Conservation (phyloP, 75 land plant species). For the Azolla pinnata region DNA sequence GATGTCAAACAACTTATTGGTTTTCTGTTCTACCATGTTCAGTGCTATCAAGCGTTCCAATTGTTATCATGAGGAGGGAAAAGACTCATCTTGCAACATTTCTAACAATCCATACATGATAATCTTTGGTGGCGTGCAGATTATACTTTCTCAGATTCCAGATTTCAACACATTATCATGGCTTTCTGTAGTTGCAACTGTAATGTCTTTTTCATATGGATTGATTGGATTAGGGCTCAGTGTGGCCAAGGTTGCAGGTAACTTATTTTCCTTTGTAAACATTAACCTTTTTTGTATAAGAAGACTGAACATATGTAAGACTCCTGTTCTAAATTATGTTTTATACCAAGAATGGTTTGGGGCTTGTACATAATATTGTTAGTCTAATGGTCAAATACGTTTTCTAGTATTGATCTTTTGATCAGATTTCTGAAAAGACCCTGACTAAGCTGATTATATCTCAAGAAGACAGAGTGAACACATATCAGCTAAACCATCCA, state of each 20-base stretch:
- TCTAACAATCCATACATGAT: conserved; percentile 15
- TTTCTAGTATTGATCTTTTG: background rate
- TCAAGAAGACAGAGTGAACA: too few species aligned
- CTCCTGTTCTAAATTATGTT: too few species aligned
- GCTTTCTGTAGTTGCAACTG: conserved; percentile 18
- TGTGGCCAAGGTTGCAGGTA: conserved; percentile 2
- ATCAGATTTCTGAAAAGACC: background rate
- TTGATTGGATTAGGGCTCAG: conserved; percentile 12
- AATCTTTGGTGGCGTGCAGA: conserved; percentile 11
- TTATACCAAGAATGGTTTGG: too few species aligned
- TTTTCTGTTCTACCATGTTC: background rate
- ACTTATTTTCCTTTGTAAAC: background rate
- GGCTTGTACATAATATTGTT: too few species aligned
- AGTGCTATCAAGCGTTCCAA: conserved; percentile 14
- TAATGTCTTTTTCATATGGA: conserved; percentile 17
- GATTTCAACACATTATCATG: conserved; percentile 10
- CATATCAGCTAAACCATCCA: too few species aligned
- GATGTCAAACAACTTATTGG: background rate
- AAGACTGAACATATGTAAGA: too few species aligned
- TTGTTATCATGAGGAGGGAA: conserved; percentile 13
- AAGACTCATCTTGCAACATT: conserved; percentile 6
- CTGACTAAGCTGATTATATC: too few species aligned
- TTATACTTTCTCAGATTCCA: conserved; percentile 15
- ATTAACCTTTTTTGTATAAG: background rate
- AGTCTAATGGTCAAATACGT: too few species aligned